These are phyloP conservation scores for Sphagnum fallax DNA, from an alignment of 228 moss, liverwort and hornwort genomes.

Conservation along the genomic window DNA sequence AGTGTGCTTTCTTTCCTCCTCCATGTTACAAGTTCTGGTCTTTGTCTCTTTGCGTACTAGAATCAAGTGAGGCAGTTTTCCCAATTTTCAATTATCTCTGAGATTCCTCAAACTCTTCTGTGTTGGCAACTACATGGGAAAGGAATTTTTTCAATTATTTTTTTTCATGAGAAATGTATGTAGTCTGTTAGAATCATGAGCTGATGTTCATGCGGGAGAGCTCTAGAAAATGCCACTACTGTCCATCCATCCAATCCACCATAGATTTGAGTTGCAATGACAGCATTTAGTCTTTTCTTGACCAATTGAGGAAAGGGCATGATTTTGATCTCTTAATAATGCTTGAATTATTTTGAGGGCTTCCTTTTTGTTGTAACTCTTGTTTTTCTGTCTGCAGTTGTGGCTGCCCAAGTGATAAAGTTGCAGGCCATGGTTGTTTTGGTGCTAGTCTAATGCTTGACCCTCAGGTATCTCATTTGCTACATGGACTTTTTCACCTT, in stretches of 20 bases:
- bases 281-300: no score
- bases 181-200: no score
- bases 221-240: neutral
- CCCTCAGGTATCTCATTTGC: conserved; percentile 54
- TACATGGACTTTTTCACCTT: neutral
- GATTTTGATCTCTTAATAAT: no score
- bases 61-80: neutral
- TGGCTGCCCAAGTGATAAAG: conserved; percentile 96
- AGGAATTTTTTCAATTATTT: neutral
- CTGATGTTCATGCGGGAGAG: no score
- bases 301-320: no score
- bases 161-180: no score
- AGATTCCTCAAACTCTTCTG: neutral
- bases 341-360: neutral
- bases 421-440: conserved; percentile 78
- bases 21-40: neutral
- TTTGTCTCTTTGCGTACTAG: neutral
- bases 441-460: conserved; percentile 96
- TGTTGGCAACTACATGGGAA: neutral
- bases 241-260: neutral
- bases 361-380: neutral
- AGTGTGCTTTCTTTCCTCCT: conserved; percentile 32
- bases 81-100: neutral
- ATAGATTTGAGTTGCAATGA: neutral
- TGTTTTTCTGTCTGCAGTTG: conserved; percentile 44